A percentile compares a stretch with the other conserved stretches of the same genome.
phyloP scores from a whole-genome alignment of 2,329 filamentous ascomycete genomes.

The Penicillium sp. region DNA sequence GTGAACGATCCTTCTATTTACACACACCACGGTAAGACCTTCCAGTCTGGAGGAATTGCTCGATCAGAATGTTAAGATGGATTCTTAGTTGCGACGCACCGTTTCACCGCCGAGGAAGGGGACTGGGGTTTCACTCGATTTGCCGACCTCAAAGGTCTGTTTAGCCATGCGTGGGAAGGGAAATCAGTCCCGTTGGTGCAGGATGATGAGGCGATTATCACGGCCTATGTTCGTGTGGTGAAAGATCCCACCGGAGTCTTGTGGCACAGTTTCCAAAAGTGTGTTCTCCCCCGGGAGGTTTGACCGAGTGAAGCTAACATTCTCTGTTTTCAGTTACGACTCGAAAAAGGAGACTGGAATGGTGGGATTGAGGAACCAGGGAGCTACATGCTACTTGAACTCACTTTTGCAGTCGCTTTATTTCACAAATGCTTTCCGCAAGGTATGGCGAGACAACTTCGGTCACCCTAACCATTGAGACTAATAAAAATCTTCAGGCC shows the following conservation, averaged over 20 bases:
- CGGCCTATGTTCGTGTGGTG: constrained; percentile 42
- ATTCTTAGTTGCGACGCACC: constrained; percentile 64
- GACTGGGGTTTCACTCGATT: constrained; percentile 99
- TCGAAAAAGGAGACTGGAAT: constrained; percentile 99
- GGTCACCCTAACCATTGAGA: neutral
- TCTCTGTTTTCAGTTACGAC: constrained; percentile 59
- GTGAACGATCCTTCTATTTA: constrained; percentile 81
- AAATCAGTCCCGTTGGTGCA: constrained; percentile 49
- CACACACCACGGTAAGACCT: constrained; percentile 55
- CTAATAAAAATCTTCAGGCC: constrained; percentile 47
- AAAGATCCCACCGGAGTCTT: constrained; percentile 44
- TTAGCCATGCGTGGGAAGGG: constrained; percentile 67
- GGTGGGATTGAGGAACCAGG: constrained; percentile 92
- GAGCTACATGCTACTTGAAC: constrained; percentile 82
- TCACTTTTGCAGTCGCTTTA: constrained; percentile 75
- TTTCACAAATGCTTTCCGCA: constrained; percentile 86
- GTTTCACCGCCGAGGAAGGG: constrained; percentile 90
- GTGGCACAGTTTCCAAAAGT: constrained; percentile 43
- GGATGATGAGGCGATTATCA: constrained; percentile 41
- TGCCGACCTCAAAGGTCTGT: constrained; percentile 75
- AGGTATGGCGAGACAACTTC: constrained; percentile 46
- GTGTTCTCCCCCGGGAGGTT: constrained; percentile 8
- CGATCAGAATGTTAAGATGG: neutral
- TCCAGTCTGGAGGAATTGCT: neutral
- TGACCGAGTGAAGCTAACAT: constrained; percentile 16